Evolutionary conservation across 768 basidiomycete genomes (phyloP).

Genomic region (Tylopilus sp.): DNA sequence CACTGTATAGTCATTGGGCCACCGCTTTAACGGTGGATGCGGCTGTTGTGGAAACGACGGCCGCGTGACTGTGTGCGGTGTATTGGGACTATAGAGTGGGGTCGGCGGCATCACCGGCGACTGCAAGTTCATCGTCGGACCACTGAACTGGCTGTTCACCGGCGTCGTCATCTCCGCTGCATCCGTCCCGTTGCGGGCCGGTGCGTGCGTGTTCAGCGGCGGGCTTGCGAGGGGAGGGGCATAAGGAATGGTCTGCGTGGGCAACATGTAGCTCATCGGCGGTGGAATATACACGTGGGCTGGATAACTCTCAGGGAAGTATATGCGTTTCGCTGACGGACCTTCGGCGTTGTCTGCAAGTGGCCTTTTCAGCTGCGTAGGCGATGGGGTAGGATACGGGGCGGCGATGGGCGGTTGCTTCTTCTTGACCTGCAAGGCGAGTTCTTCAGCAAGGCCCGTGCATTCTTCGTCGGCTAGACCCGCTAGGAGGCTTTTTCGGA

Average conservation of each 20-base stretch:
- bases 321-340: slow-evolving; percentile 29
- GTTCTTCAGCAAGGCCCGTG: slow-evolving; percentile 51
- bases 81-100: slow-evolving; percentile 23
- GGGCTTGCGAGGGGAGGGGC: slow-evolving; percentile 20
- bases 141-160: slow-evolving; percentile 14
- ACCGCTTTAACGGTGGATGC: slow-evolving; percentile 64
- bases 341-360: slow-evolving; percentile 21
- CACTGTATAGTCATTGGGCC: slow-evolving; percentile 77
- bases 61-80: slow-evolving; percentile 21
- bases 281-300: slow-evolving; percentile 30
- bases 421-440: slow-evolving; percentile 42
- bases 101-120: slow-evolving; percentile 17
- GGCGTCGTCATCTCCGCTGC: slow-evolving; percentile 16
- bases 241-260: slow-evolving; percentile 27
- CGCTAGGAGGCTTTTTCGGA: slow-evolving; percentile 55
- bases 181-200: slow-evolving; percentile 11
- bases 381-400: background rate
- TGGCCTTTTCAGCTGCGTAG: slow-evolving; percentile 26
- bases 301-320: slow-evolving; percentile 25
- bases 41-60: slow-evolving; percentile 48
- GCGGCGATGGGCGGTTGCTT: slow-evolving; percentile 4
- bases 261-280: slow-evolving; percentile 26
- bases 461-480: slow-evolving; percentile 59
- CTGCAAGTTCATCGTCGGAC: slow-evolving; percentile 12
- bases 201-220: slow-evolving; percentile 11